Base-by-base conservation (phyloP, 345 rosid species). In the Mallotus nudiflorus region DNA sequence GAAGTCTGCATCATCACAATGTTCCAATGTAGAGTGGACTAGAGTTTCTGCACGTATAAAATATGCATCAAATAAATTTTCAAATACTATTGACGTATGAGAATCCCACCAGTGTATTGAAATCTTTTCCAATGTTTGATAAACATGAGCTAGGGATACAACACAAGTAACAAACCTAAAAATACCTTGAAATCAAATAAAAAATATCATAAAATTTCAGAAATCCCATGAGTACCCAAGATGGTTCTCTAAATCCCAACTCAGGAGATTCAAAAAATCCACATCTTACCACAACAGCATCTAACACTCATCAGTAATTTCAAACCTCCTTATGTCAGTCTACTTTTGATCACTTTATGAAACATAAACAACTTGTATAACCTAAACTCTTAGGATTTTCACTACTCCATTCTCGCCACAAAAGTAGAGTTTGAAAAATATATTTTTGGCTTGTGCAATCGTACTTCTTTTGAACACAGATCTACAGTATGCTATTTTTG, bases 11-110 rank as follows among this genome's bases (percentile, higher is more conserved):
- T 71, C 87, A 57, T 74, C 85, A 77, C 92, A 86, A 27, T 83
- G 80, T 74, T 93, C 93, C 82, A 91, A 73, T 44, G 96, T 84
- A 62, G 98, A 93, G 81, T 93, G 98, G 68, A 93, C 93, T 13
- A 93, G 87, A 69, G 98, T 93, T 85, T 93, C 98, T 93, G 91
- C 87, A 80, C 40, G 62, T 48, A 58, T 39, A 22, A 65, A 65
- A 54, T 65, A 31, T 48, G 71, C 25, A 33, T 56, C 60, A 29
- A 69, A 55, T 40, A 68, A 63, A 76, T 37, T 3, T 52, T 57
- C 39, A 14, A 39, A 39, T 16, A 66, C 12, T 8, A 7, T 14
- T 6, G 16, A n/a, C 18, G 49, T 13, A 57, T 11, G 55, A 35
- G 7, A 64, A 49, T 62, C 9, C n/a, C n/a, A n/a, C n/a, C 50